phyloP scores from a whole-genome alignment of 1,284 basidiomycete genomes.

The Puccinia novopanici region DNA sequence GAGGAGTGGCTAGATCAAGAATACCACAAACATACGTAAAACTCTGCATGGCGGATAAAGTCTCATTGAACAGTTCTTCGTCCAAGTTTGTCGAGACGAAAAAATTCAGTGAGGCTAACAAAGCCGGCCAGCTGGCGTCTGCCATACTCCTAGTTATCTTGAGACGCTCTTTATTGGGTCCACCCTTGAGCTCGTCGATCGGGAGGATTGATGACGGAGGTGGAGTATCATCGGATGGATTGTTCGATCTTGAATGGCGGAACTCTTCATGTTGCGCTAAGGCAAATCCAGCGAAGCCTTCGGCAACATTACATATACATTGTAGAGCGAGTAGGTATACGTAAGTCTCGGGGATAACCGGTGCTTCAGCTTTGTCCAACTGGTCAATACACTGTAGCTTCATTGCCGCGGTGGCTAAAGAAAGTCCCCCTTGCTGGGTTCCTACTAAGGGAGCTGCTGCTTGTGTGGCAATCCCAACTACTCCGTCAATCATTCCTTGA shows the following conservation, averaged over 20 bases:
- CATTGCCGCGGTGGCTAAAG: slow-evolving; percentile 48
- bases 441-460: slow-evolving; percentile 73
- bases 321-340: slow-evolving; percentile 87
- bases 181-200: slow-evolving; percentile 65
- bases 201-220: slow-evolving; percentile 75
- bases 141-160: slow-evolving; percentile 73
- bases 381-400: slow-evolving; percentile 76
- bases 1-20: slow-evolving; percentile 76
- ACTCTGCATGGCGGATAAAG: slow-evolving; percentile 76
- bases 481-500: slow-evolving; percentile 73
- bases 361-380: slow-evolving; percentile 91
- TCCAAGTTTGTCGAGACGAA: slow-evolving; percentile 83
- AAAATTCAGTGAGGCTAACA: slow-evolving; percentile 84
- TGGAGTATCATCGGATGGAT: slow-evolving; percentile 67
- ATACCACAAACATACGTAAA: slow-evolving; percentile 88
- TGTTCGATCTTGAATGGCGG: slow-evolving; percentile 11
- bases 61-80: slow-evolving; percentile 81
- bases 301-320: slow-evolving; percentile 80
- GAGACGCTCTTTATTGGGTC: slow-evolving; percentile 62
- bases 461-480: slow-evolving; percentile 78
- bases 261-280: slow-evolving; percentile 68
- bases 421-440: slow-evolving; percentile 66
- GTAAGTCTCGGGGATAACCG: slow-evolving; percentile 85
- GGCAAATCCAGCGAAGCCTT: slow-evolving; percentile 76
- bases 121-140: slow-evolving; percentile 80